Percentiles rank a stretch among this genome's conserved stretches.
Conservation (phyloP, 306 rosid genomes). For the Prunus dulcis region DNA sequence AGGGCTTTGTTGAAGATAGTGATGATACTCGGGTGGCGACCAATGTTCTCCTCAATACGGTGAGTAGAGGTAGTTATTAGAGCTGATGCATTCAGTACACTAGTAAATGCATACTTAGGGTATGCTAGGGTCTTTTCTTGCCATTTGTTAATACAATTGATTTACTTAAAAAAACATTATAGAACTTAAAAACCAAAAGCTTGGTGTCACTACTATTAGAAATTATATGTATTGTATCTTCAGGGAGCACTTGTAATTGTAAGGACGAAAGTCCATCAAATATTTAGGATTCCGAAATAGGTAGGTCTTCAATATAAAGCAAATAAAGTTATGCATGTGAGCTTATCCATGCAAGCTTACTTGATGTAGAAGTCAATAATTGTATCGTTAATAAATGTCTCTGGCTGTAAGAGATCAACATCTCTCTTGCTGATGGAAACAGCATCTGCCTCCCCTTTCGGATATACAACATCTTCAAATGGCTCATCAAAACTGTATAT, state of each 20-base stretch:
- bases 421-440: conserved; percentile 89
- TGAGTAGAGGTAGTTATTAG: no score
- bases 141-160: no score
- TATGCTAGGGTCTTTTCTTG: no score
- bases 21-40: neutral
- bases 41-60: no score
- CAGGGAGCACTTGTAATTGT: no score
- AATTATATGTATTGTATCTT: no score
- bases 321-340: neutral
- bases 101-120: no score
- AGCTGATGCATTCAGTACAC: no score
- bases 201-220: no score
- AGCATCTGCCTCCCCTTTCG: conserved; percentile 92
- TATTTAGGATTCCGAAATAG: neutral
- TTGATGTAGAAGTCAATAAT: conserved; percentile 88
- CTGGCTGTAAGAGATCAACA: conserved; percentile 93
- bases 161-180: no score
- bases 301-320: conserved; percentile 2
- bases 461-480: conserved; percentile 81
- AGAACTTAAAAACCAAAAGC: no score
- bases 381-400: conserved; percentile 87
- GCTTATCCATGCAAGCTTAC: conserved; percentile 44
- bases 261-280: neutral
- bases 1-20: neutral
- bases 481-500: conserved; percentile 70